Base-by-base conservation (phyloP, 2,329 filamentous ascomycete species). In the Fusarium veterinarium region DNA sequence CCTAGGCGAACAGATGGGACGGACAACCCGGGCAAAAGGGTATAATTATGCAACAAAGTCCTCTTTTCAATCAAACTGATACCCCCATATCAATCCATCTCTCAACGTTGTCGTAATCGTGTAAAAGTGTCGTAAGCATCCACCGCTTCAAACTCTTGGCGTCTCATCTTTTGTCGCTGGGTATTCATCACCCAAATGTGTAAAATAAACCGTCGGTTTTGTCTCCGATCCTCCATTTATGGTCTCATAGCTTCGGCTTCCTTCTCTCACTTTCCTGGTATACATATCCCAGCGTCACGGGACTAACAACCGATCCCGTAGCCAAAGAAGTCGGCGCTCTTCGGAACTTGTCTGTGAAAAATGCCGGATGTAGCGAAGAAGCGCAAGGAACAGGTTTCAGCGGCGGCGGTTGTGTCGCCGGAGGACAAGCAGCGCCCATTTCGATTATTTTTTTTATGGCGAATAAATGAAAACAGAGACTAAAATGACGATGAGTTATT, bases 291-390 rank as follows among this genome's bases (percentile, higher is more conserved):
- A 87, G 82, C 23, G 89, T 89, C 7, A 91, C 86, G 0, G 90
- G 90, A 68, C 80, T 90, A 14, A 73, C 76, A 19, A 66, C 11
- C 19, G 60, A 30, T 17, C 60, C 75, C 11, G 68, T 60, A 30
- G 75, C 77, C 65, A 72, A 65, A 44, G 64, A 74, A 28, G 86
- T 83, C 9, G 90, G 87, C 6, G 87, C 85, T 75, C 86, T 88
- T 64, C 87, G 87, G 56, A 93, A 82, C 57, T 86, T 86, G 35
- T 89, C 84, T 0, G 92, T 92, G 82, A 95, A 94, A 82, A 95
- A 95, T 3, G 94, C 92, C 0, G 93, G 93, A 73, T 95, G 93
- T 31, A 89, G 83, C 42, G 85, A 85, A 3, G 92, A 89, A 14
- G 89, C 84, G 78, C 69, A 73, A 52, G 68, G 67, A n/a, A 60